Evolutionary conservation across 371 early-diverging fungal genomes (phyloP).

Genomic region (Saksenaea oblongispora): DNA sequence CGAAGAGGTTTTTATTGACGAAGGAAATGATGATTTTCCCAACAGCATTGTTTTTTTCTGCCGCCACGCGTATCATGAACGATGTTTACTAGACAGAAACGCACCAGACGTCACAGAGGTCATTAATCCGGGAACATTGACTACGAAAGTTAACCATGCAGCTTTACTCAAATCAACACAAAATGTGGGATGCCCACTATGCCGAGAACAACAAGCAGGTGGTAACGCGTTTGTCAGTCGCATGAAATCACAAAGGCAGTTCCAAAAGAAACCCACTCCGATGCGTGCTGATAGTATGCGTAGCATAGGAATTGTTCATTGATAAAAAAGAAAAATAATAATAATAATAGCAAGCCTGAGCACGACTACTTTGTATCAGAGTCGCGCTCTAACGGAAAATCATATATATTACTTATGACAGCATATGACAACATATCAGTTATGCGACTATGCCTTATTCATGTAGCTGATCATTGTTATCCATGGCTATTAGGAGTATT

Average conservation of each 20-base stretch:
- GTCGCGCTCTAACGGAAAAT: too few species aligned
- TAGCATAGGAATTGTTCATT: conserved; percentile 45
- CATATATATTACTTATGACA: too few species aligned
- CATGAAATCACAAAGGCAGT: conserved; percentile 41
- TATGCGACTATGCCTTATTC: too few species aligned
- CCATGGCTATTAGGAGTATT: too few species aligned
- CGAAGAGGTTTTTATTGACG: conserved; percentile 53
- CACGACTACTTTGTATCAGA: too few species aligned
- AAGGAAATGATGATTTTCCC: conserved; percentile 27
- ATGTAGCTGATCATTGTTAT: too few species aligned
- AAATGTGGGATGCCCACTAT: conserved; percentile 55
- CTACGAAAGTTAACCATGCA: conserved; percentile 58
- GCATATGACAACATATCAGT: too few species aligned
- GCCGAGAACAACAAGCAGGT: conserved; percentile 55
- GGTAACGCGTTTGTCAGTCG: conserved; percentile 54
- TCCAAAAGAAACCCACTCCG: conserved; percentile 6
- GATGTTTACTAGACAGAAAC: conserved; percentile 55
- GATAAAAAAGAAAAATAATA: too few species aligned
- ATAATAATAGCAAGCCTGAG: not conserved
- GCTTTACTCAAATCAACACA: conserved; percentile 53
- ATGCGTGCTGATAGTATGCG: conserved; percentile 35
- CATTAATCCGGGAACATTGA: conserved; percentile 32
- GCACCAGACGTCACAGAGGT: conserved; percentile 7
- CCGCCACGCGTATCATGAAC: conserved; percentile 71
- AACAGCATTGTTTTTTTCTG: conserved; percentile 74